phyloP scores from a whole-genome alignment of 495 filamentous ascomycete genomes.

The Bryoglossum gracile region DNA sequence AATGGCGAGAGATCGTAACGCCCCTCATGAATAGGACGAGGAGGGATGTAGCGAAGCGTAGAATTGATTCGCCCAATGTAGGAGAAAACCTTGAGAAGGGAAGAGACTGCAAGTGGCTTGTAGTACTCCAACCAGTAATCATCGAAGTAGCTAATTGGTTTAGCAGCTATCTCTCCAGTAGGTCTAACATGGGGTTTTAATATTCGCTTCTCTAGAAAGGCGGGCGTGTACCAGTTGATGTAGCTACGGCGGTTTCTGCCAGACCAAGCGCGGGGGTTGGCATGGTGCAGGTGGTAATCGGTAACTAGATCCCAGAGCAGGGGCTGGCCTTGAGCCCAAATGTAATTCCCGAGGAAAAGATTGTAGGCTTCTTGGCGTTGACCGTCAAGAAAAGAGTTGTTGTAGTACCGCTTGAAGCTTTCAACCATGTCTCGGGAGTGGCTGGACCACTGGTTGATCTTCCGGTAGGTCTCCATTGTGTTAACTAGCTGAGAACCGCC shows the following conservation, averaged over 20 bases:
- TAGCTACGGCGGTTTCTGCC: constrained; percentile 56
- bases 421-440: constrained; percentile 98
- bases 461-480: constrained; percentile 97
- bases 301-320: constrained; percentile 97
- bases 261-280: constrained; percentile 66
- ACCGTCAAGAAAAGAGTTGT: constrained; percentile 94
- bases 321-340: constrained; percentile 79
- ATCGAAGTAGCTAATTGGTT: constrained; percentile 65
- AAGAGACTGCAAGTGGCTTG: constrained; percentile 74
- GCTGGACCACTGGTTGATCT: constrained; percentile 98
- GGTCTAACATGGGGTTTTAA: constrained; percentile 12
- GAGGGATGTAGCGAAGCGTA: constrained; percentile 69
- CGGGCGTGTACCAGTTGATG: constrained; percentile 82
- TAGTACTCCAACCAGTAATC: constrained; percentile 99
- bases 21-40: constrained; percentile 60
- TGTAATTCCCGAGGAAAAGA: constrained; percentile 95
- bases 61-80: constrained; percentile 73
- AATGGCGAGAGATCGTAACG: constrained; percentile 79
- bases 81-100: constrained; percentile 80
- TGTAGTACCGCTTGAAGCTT: constrained; percentile 98
- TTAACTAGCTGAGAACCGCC: constrained; percentile 97
- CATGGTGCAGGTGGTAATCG: constrained; percentile 95
- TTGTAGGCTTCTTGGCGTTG: constrained; percentile 98
- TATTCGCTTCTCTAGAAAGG: constrained; percentile 46
- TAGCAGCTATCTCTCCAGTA: constrained; percentile 27